phyloP scores from a whole-genome alignment of 441 rosid species.

The Biscutella auriculata region DNA sequence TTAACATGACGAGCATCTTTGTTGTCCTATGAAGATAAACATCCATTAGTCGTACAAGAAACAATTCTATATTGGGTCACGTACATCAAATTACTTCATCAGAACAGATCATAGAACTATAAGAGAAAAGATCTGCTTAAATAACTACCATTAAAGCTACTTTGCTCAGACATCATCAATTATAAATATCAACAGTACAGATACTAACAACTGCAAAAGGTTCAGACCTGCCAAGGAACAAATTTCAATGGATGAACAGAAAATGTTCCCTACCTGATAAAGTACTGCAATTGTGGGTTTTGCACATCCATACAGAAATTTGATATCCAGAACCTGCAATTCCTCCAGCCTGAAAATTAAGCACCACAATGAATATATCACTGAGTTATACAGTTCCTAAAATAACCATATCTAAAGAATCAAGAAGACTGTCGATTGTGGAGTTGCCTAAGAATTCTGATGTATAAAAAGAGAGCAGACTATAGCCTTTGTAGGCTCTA shows the following conservation, averaged over 20 bases:
- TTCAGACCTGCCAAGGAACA: too few relatives aligned
- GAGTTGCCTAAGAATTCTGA: not conserved
- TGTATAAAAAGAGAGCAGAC: not conserved
- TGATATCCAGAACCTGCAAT: constrained; percentile 90
- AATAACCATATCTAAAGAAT: not conserved
- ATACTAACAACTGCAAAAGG: not conserved
- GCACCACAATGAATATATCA: not conserved
- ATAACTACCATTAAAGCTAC: not conserved
- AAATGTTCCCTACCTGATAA: too few relatives aligned
- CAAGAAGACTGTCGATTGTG: not conserved
- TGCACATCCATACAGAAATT: constrained; percentile 79
- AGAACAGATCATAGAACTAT: not conserved
- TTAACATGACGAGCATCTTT: constrained; percentile 96
- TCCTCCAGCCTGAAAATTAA: constrained; percentile 71
- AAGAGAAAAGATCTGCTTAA: not conserved
- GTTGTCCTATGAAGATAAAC: constrained; percentile 52
- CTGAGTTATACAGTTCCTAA: not conserved
- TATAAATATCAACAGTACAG: not conserved
- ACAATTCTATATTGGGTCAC: not conserved
- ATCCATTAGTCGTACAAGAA: not conserved
- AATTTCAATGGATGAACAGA: too few relatives aligned
- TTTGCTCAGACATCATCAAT: constrained; percentile 1
- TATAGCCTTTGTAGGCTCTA: not conserved
- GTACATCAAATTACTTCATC: not conserved
- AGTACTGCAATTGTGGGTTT: constrained; percentile 93